A percentile compares a stretch with the other conserved stretches of the same genome.
phyloP scores from a whole-genome alignment of 805 yeast species.

The Candida montana region DNA sequence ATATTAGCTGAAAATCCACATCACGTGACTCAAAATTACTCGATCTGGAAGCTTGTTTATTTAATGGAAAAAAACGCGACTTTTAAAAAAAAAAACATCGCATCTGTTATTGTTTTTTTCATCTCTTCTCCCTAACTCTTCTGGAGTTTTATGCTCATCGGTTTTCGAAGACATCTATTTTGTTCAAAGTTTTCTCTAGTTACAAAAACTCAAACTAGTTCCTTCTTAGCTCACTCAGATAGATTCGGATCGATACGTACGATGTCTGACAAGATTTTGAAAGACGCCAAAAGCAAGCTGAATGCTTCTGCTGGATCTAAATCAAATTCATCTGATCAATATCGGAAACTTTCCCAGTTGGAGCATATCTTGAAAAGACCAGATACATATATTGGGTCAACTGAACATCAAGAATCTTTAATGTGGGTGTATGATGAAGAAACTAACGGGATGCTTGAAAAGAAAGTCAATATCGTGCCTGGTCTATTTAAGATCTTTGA shows the following conservation, averaged over 20 bases:
- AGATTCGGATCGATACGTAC: not conserved
- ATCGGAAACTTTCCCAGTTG: slow-evolving; percentile 89
- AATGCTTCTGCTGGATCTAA: slow-evolving; percentile 10
- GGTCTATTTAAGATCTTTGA: slow-evolving; percentile 95
- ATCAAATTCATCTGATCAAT: slow-evolving; percentile 57
- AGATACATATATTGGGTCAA: slow-evolving; percentile 95
- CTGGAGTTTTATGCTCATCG: slow-evolving; percentile 1
- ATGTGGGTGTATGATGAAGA: slow-evolving; percentile 85
- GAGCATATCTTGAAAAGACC: slow-evolving; percentile 97
- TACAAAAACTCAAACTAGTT: not conserved
- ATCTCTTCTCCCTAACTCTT: not conserved
- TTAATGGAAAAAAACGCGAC: too few species aligned
- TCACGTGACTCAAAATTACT: not conserved
- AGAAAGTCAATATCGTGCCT: slow-evolving; percentile 77
- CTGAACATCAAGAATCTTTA: slow-evolving; percentile 70
- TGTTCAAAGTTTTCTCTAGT: not conserved
- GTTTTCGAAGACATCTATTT: slow-evolving; percentile 4
- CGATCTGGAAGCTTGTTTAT: not conserved
- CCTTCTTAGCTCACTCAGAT: not conserved
- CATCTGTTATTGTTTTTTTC: not conserved
- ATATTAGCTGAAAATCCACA: too few species aligned
- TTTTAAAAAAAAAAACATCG: not conserved
- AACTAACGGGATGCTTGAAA: slow-evolving; percentile 51
- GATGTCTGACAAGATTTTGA: slow-evolving; percentile 5
- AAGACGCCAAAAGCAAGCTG: slow-evolving; percentile 8